Base-by-base conservation (phyloP, 495 filamentous ascomycete genomes). In the Evernia prunastri region DNA sequence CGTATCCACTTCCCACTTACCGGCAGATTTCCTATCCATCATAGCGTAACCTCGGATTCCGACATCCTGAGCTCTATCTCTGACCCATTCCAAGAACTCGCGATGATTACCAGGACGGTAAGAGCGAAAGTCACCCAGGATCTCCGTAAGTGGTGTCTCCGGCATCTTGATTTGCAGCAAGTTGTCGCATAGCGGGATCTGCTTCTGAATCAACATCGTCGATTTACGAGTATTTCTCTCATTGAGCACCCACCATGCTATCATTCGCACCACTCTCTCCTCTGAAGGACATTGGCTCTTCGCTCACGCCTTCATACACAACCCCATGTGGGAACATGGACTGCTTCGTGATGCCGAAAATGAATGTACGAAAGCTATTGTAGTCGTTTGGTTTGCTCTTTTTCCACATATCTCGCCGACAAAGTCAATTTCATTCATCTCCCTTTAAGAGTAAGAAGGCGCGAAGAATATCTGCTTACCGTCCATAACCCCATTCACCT, bases 221-320 rank as follows among this genome's bases (percentile, higher is more conserved):
- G 56, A 43, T 3, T 12, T 35, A 27, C 27, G 0, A 18, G 20
- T 17, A 11, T 13, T 17, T 31, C 15, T 8, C 10, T 33, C 35
- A 43, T n/a, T 29, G 6, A 56, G 27, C n/a, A 56, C 76, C 35
- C 75, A 88, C 85, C 75, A 89, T 89, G 75, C 84, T 87, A 75
- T 96, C 92, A 72, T 96, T 96, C 61, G 92, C 92, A 12, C 92
- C 92, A 39, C 86, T 89, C 73, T 96, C 92, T 56, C 92, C 92
- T 9, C 92, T 86, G 79, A 94, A 96, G 61, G 77, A 82, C 60
- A 89, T 72, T 0, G 86, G 87, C 63, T 87, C 81, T 43, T 89
- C 84, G 56, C 86, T 86, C 39, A 91, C 80, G 27, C 89, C 90
- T 71, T 93, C 87, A 74, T 96, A 96, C 61, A 94, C 73, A 4